Evolutionary conservation across 2,329 filamentous ascomycete species (phyloP), one percentile per base, ranked within the genome.

Genomic region (Paraphaeosphaeria sporulosa): DNA sequence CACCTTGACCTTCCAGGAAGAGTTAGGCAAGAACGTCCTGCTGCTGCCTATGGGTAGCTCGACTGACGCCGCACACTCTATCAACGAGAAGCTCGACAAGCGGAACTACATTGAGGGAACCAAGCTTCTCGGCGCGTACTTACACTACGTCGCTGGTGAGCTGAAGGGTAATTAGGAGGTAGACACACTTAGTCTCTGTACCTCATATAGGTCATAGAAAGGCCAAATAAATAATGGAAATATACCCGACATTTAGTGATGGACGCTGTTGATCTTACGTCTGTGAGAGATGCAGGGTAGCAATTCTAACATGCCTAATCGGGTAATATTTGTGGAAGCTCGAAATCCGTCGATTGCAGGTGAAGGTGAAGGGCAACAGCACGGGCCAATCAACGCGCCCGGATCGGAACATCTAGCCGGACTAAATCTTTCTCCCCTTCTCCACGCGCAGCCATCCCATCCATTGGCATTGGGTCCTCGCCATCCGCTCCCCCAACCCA

Each of bases 71-170:
- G 95, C 95, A 8, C 95, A 99, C 82, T 97, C 93, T 36, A 96
- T 97, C 81, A 99, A 99, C 79, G 95, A 98, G 87, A 97, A 97
- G 86, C 85, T 99, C 59, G 95, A 99, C 80, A 93, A 91, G 86
- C 88, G 87, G 76, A 99, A 99, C 82, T 99, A 99, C 79, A 96
- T 99, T 73, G 93, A 99, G 84, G 95, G 95, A 51, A 97, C 92
- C 71, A 99, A 99, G 87, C 82, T 99, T 64, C 81, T 99, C 59
- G 95, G 95, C 50, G 92, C 94, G 3, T 99, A 99, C 78, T 82
- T 99, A 75, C 94, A 98, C 82, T 97, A 97, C 71, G 93, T 97
- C 66, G 93, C 94, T 1, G 92, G 94, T 76, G 95, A 99, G 85
- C 89, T 92, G 42, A 88, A 84, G 73, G 68, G 67, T 21, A 62